Conservation (phyloP, 208 protist species). For the Wallacemonas sp. region DNA sequence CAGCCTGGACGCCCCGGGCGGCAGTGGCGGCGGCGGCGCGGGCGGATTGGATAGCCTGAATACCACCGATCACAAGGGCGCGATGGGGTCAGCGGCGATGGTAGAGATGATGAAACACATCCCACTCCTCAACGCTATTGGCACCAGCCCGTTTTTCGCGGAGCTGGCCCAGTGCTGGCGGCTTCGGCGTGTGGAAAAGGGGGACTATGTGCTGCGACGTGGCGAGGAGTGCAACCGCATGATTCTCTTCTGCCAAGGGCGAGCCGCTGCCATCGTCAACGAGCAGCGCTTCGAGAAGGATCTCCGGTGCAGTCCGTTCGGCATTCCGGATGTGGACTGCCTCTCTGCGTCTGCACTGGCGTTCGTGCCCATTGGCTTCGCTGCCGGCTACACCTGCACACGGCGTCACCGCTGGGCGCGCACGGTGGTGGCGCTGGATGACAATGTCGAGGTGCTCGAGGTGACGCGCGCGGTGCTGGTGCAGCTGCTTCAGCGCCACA, state of each 20-base stretch:
- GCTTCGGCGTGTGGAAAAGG: slow-evolving; percentile 32
- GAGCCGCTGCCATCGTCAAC: slow-evolving; percentile 46
- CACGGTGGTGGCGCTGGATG: slow-evolving; percentile 58
- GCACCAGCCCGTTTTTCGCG: slow-evolving; percentile 21
- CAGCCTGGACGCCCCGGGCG: neutral
- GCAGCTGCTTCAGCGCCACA: slow-evolving; percentile 51
- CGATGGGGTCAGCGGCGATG: slow-evolving; percentile 35
- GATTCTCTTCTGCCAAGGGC: slow-evolving; percentile 61
- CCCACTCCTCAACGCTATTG: slow-evolving; percentile 28
- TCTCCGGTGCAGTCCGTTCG: neutral
- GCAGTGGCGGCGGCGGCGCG: neutral
- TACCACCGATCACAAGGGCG: slow-evolving; percentile 12
- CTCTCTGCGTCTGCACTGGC: neutral
- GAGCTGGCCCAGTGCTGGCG: slow-evolving; percentile 42
- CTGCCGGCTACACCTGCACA: slow-evolving; percentile 78
- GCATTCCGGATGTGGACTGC: slow-evolving; percentile 2
- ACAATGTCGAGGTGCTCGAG: slow-evolving; percentile 74
- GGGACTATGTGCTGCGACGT: slow-evolving; percentile 43
- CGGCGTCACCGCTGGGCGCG: slow-evolving; percentile 72
- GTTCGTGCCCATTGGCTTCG: slow-evolving; percentile 44
- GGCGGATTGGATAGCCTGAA: too few relatives aligned
- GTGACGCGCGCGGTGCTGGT: slow-evolving; percentile 55
- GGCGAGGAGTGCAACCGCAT: slow-evolving; percentile 80
- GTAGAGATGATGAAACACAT: slow-evolving; percentile 39
- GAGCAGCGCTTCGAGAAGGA: slow-evolving; percentile 15